Percentiles rank a stretch among this genome's conserved stretches.
Evolutionary conservation across 2,329 filamentous ascomycete species (phyloP).

Genomic region (Metarhizium anisopliae): DNA sequence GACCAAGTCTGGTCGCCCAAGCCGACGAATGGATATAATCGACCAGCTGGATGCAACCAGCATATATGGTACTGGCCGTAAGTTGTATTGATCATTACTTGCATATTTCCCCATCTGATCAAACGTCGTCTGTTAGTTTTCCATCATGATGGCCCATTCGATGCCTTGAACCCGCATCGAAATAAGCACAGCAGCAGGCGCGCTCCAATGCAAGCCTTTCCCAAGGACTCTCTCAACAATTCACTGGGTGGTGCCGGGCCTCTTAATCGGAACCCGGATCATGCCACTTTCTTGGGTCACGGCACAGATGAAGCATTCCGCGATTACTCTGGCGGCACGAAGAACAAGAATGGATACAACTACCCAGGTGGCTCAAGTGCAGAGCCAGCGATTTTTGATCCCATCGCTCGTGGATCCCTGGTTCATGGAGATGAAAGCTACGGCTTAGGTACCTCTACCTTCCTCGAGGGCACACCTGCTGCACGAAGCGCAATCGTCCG

Average conservation of each 20-base stretch:
- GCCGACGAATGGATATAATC: slow-evolving; percentile 69
- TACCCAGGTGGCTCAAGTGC: slow-evolving; percentile 16
- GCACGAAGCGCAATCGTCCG: slow-evolving; percentile 70
- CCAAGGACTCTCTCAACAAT: slow-evolving; percentile 88
- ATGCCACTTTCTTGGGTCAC: slow-evolving; percentile 77
- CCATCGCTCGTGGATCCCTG: slow-evolving; percentile 55
- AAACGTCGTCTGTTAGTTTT: slow-evolving; percentile 54
- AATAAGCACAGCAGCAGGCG: slow-evolving; percentile 76
- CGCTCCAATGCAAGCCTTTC: slow-evolving; percentile 94
- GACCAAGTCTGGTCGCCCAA: slow-evolving; percentile 38
- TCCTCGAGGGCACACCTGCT: slow-evolving; percentile 87
- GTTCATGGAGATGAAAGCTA: slow-evolving; percentile 77
- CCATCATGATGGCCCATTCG: slow-evolving; percentile 95
- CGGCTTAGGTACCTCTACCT: slow-evolving; percentile 88
- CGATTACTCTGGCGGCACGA: slow-evolving; percentile 54
- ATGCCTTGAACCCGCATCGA: slow-evolving; percentile 89
- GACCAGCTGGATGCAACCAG: slow-evolving; percentile 95
- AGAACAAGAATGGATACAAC: slow-evolving; percentile 18
- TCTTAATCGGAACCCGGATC: slow-evolving; percentile 70
- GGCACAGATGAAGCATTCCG: slow-evolving; percentile 76
- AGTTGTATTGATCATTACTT: slow-evolving; percentile 27
- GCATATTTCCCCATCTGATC: neutral
- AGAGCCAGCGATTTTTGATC: slow-evolving; percentile 55
- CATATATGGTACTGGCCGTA: slow-evolving; percentile 87
- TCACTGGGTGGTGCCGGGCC: slow-evolving; percentile 81